These are phyloP conservation scores for Bretschneidera sinensis DNA, from an alignment of 345 rosid genomes.

Conservation along the genomic window DNA sequence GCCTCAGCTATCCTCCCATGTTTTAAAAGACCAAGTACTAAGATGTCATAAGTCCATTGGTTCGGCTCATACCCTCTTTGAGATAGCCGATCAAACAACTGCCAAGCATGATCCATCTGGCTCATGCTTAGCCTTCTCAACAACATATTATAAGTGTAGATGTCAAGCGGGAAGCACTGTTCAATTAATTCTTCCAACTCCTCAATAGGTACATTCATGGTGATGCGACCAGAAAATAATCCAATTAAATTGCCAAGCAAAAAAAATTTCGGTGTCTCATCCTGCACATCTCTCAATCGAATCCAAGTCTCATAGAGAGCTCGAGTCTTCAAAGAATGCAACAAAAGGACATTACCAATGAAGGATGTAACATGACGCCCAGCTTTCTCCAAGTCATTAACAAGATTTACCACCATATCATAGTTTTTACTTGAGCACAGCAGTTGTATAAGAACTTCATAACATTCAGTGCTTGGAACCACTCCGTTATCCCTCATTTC, in stretches of 20 bases:
- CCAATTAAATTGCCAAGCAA: conserved; percentile 62
- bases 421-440: conserved; percentile 35
- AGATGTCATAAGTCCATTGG: conserved; percentile 43
- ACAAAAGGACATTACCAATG: conserved; percentile 67
- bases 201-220: conserved; percentile 27
- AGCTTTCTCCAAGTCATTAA: conserved; percentile 44
- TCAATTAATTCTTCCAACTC: conserved; percentile 45
- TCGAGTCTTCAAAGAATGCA: conserved; percentile 39
- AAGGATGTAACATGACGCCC: conserved; percentile 54
- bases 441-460: conserved; percentile 45
- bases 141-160: conserved; percentile 59
- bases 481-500: conserved; percentile 43
- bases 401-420: conserved; percentile 41
- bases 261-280: conserved; percentile 36
- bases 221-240: conserved; percentile 43
- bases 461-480: conserved; percentile 50
- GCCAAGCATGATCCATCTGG: conserved; percentile 37
- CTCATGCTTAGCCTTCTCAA: conserved; percentile 38
- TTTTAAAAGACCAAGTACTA: conserved; percentile 32
- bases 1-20: conserved; percentile 39
- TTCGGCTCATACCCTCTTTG: conserved; percentile 63
- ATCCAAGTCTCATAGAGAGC: conserved; percentile 61
- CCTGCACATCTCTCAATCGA: conserved; percentile 29
- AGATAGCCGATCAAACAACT: conserved; percentile 37
- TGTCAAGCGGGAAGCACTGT: conserved; percentile 54